Base-by-base conservation (phyloP, 2,329 filamentous ascomycete species). In the Cercospora zeina region DNA sequence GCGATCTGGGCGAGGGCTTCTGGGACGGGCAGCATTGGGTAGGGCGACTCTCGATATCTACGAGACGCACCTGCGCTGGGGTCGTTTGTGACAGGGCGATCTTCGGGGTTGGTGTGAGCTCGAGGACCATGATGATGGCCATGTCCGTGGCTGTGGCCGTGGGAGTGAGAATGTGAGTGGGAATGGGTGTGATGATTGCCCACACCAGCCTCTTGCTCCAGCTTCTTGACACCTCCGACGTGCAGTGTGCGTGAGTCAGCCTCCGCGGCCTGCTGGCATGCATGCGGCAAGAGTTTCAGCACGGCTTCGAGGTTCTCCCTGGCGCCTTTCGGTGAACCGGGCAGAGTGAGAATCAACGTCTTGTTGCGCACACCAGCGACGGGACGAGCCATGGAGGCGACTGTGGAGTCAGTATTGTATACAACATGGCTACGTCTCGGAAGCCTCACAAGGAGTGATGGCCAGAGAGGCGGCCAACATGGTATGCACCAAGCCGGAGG, bases 301-400 rank as follows among this genome's bases (percentile, higher is more conserved):
- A 99, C 82, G 1, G 93, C 88, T 72, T 95, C 87, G 0, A 99
- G 83, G 72, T 97, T 99, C 79, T 99, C 95, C 71, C 87, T 90
- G 8, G 95, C 95, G 1, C 93, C 95, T 75, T 97, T 97, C 0
- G 95, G 95, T 0, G 93, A 97, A 1, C 95, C 95, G 0, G 95
- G 95, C 3, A 99, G 80, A 0, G 95, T 99, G 65, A 97, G 78
- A 24, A 99, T 89, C 57, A 99, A 77, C 0, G 91, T 88, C 63
- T 86, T 87, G 65, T 93, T 88, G 33, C 95, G 83, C 2, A 96
- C 87, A 2, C 95, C 95, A 21, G 95, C 95, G 11, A 96, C 90
- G 4, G 95, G 95, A 50, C 95, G 86, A 56, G 95, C 90, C 95
- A 99, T 99, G 80, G 96, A 88, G 49, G 95, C 95, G 78, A 99